Evolutionary conservation across 2,329 filamentous ascomycete genomes (phyloP).

Genomic region (Colletotrichum aenigma): DNA sequence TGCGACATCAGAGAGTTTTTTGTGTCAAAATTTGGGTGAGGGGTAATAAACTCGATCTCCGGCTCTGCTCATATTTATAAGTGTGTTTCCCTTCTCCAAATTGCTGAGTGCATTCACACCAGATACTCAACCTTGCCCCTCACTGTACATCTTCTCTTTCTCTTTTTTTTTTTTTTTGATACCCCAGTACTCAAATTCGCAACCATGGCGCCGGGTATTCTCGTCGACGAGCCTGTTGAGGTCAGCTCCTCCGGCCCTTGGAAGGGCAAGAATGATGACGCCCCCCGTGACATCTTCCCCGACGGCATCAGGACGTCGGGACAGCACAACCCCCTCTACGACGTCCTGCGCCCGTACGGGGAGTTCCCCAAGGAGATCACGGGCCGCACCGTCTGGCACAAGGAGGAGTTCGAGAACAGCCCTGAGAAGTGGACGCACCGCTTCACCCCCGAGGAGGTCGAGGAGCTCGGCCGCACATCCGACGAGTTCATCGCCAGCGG

Average conservation of each 20-base stretch:
- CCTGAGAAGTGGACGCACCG: constrained; percentile 76
- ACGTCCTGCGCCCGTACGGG: constrained; percentile 68
- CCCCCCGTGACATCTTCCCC: constrained; percentile 44
- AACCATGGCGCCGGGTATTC: constrained; percentile 23
- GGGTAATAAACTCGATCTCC: not conserved
- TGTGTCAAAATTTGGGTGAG: not conserved
- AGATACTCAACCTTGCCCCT: not conserved
- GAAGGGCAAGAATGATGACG: constrained; percentile 34
- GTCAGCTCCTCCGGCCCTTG: not conserved
- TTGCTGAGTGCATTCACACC: not conserved
- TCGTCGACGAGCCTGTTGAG: constrained; percentile 20
- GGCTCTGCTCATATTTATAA: not conserved
- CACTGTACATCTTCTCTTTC: not conserved
- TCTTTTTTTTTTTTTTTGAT: not conserved
- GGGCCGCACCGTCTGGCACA: constrained; percentile 75
- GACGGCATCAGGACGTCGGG: constrained; percentile 63
- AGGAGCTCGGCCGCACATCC: constrained; percentile 68
- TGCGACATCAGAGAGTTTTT: not conserved
- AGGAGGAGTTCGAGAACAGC: constrained; percentile 64
- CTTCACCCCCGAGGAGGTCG: constrained; percentile 69
- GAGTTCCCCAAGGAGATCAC: constrained; percentile 74
- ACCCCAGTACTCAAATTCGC: not conserved
- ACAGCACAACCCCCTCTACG: constrained; percentile 73
- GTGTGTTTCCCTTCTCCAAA: not conserved
- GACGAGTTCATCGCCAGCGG: constrained; percentile 71